Percentiles rank a stretch among this genome's conserved stretches.
phyloP scores from a whole-genome alignment of 2,329 filamentous ascomycete genomes.

The Scytalidium sp. region DNA sequence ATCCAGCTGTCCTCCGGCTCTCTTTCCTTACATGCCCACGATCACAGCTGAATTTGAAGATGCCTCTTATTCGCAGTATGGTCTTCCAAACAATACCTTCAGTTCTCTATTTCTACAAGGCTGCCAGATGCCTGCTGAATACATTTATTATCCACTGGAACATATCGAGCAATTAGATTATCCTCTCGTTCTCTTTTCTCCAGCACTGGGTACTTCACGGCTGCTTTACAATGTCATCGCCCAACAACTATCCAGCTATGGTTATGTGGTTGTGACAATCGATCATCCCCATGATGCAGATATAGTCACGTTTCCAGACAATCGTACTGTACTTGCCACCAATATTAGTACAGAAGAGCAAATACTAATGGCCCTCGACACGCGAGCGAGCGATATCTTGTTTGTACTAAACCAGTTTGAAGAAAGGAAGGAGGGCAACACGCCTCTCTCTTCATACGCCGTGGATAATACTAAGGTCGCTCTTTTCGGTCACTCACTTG shows the following conservation, averaged over 20 bases:
- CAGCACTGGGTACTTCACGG: conserved; percentile 24
- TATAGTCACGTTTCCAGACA: conserved; percentile 31
- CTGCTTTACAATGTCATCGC: conserved; percentile 28
- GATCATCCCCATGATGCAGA: conserved; percentile 34
- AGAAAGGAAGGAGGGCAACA: not conserved
- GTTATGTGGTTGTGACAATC: conserved; percentile 31
- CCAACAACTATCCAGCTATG: conserved; percentile 29
- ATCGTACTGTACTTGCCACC: conserved; percentile 8
- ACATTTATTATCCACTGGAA: not conserved
- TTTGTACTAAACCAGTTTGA: conserved; percentile 22
- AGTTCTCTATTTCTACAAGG: conserved; percentile 20
- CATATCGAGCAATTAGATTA: conserved; percentile 5
- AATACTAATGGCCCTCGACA: conserved; percentile 10
- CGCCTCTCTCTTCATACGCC: not conserved
- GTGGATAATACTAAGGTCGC: conserved; percentile 5
- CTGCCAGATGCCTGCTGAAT: conserved; percentile 7
- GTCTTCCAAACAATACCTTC: conserved; percentile 26
- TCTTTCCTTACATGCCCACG: conserved; percentile 24
- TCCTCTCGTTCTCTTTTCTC: conserved; percentile 32
- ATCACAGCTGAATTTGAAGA: conserved; percentile 24
- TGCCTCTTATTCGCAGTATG: conserved; percentile 13
- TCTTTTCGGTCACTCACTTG: conserved; percentile 20
- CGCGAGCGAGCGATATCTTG: conserved; percentile 17
- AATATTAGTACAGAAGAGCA: conserved; percentile 13
- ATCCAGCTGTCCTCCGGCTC: conserved; percentile 5